These are phyloP conservation scores for Coniochaeta ligniaria DNA, from an alignment of 2,329 filamentous ascomycete species.

Conservation along the genomic window DNA sequence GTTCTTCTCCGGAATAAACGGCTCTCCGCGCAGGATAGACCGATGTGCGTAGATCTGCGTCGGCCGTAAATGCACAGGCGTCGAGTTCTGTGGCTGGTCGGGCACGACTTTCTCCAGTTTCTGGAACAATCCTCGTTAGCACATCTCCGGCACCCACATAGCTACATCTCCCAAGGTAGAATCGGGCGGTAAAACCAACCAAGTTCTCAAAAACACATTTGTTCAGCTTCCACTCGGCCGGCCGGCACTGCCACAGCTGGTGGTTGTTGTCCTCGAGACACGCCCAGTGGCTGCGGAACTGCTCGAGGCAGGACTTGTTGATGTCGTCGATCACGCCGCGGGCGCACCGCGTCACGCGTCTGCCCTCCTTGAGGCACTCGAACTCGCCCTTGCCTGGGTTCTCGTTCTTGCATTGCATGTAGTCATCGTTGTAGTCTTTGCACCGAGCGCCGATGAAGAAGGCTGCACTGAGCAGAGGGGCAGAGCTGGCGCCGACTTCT, in stretches of 20 bases:
- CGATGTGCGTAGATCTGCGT: slow-evolving; percentile 53
- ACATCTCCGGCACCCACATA: background rate
- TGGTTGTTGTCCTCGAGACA: slow-evolving; percentile 98
- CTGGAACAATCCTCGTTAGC: slow-evolving; percentile 30
- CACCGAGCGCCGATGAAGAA: slow-evolving; percentile 98
- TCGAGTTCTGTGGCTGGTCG: slow-evolving; percentile 60
- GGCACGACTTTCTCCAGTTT: slow-evolving; percentile 78
- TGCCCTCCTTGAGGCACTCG: slow-evolving; percentile 92
- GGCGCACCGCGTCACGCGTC: slow-evolving; percentile 93
- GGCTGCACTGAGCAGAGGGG: slow-evolving; percentile 81
- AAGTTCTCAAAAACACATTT: slow-evolving; percentile 93
- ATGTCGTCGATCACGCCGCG: slow-evolving; percentile 95
- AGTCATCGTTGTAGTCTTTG: slow-evolving; percentile 95
- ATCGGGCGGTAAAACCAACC: slow-evolving; percentile 55
- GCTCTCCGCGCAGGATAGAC: slow-evolving; percentile 17
- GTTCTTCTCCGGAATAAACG: slow-evolving; percentile 19
- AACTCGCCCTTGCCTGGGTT: slow-evolving; percentile 84
- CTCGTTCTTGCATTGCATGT: slow-evolving; percentile 99
- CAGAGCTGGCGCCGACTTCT: slow-evolving; percentile 89
- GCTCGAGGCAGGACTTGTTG: slow-evolving; percentile 85
- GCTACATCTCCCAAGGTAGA: background rate
- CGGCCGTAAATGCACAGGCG: slow-evolving; percentile 66
- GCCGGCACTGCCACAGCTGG: slow-evolving; percentile 91
- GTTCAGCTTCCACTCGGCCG: slow-evolving; percentile 82
- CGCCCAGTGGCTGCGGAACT: slow-evolving; percentile 92